A percentile compares a stretch with the other conserved stretches of the same genome.
phyloP scores from a whole-genome alignment of 192 early-diverging fungal species.

The Spizellomyces punctatus region DNA sequence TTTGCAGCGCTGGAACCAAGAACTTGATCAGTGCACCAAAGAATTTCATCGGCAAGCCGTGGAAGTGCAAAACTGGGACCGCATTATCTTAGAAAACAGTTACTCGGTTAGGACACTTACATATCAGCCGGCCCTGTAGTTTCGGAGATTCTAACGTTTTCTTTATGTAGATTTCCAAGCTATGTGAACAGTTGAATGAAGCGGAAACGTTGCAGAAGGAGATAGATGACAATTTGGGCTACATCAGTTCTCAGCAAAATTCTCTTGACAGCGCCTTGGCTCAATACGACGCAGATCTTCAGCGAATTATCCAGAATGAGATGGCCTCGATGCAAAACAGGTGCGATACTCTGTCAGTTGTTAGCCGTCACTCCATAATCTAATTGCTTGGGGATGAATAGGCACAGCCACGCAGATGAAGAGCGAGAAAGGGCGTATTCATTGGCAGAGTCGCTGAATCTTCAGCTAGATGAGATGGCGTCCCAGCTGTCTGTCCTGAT shows the following conservation, averaged over 20 bases:
- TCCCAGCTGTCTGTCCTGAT: slow-evolving; percentile 78
- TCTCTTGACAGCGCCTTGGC: slow-evolving; percentile 78
- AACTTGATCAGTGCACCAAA: slow-evolving; percentile 75
- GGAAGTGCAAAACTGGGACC: slow-evolving; percentile 86
- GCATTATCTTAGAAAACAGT: slow-evolving; percentile 80
- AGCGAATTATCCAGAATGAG: slow-evolving; percentile 30
- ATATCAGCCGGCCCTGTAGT: slow-evolving; percentile 8
- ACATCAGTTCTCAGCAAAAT: slow-evolving; percentile 84
- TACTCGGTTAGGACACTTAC: slow-evolving; percentile 58
- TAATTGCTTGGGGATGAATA: slow-evolving; percentile 1
- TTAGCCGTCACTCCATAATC: background rate
- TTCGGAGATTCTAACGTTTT: background rate
- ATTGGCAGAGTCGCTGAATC: slow-evolving; percentile 83
- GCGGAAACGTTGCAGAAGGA: slow-evolving; percentile 75
- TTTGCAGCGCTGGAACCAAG: slow-evolving; percentile 83
- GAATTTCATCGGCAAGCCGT: slow-evolving; percentile 86
- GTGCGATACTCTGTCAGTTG: slow-evolving; percentile 1
- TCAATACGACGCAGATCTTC: slow-evolving; percentile 76
- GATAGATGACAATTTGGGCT: slow-evolving; percentile 84
- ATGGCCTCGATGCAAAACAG: slow-evolving; percentile 24
- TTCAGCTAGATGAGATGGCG: slow-evolving; percentile 85
- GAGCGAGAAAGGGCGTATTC: slow-evolving; percentile 85
- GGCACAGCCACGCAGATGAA: slow-evolving; percentile 66
- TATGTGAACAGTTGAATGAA: slow-evolving; percentile 73
- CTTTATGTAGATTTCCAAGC: slow-evolving; percentile 67